phyloP scores from a whole-genome alignment of 2,329 filamentous ascomycete genomes.

The Macroventuria anomochaeta region DNA sequence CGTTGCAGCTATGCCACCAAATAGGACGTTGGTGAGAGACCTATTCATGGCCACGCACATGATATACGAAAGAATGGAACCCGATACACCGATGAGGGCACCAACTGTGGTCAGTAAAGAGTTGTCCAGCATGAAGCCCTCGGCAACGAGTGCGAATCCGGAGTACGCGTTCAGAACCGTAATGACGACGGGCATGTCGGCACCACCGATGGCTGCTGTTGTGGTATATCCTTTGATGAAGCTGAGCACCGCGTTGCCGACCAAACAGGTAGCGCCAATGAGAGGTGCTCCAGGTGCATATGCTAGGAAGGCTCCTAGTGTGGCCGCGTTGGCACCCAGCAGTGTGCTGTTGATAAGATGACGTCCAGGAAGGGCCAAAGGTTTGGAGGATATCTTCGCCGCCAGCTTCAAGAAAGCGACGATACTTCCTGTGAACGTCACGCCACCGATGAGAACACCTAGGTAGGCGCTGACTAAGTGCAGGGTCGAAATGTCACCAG shows the following conservation, averaged over 20 bases:
- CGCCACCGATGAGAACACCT: constrained; percentile 82
- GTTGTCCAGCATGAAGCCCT: constrained; percentile 92
- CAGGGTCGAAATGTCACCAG: constrained; percentile 75
- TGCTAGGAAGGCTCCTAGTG: constrained; percentile 82
- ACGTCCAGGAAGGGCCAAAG: constrained; percentile 73
- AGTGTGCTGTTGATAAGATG: constrained; percentile 78
- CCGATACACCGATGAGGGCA: constrained; percentile 85
- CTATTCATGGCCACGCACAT: constrained; percentile 89
- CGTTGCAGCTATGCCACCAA: constrained; percentile 74
- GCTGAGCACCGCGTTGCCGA: constrained; percentile 76
- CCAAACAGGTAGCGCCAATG: constrained; percentile 79
- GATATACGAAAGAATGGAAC: constrained; percentile 76
- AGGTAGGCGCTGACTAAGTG: constrained; percentile 87
- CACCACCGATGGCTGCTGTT: constrained; percentile 87
- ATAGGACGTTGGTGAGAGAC: constrained; percentile 85
- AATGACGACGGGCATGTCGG: constrained; percentile 92
- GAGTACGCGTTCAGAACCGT: constrained; percentile 91
- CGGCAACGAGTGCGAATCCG: constrained; percentile 86
- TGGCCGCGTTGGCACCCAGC: constrained; percentile 77
- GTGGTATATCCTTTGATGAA: constrained; percentile 89
- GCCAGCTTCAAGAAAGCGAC: constrained; percentile 89
- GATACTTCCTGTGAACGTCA: constrained; percentile 90
- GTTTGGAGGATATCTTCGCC: constrained; percentile 80
- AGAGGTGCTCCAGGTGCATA: constrained; percentile 80
- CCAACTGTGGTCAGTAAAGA: constrained; percentile 84